Evolutionary conservation across 2,329 filamentous ascomycete genomes (phyloP).

Genomic region (Endocalyx cinctus): DNA sequence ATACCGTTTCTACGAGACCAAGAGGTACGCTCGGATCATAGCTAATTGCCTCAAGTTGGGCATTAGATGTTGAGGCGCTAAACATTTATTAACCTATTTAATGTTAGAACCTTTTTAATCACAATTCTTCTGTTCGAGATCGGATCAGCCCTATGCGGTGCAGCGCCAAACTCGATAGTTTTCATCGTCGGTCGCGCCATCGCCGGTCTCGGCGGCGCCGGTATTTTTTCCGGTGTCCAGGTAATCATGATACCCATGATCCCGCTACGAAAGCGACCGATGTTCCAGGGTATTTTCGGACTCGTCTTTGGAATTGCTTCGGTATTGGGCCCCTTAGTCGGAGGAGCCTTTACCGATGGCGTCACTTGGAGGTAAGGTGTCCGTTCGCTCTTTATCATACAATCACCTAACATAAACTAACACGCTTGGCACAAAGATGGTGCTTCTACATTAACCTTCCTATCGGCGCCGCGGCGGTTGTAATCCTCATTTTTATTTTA

Average conservation of each 20-base stretch:
- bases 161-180: constrained; percentile 46
- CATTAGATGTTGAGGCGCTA: too few relatives aligned
- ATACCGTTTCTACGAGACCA: constrained; percentile 50
- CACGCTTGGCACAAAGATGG: constrained; percentile 30
- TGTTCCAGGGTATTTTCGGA: constrained; percentile 54
- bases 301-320: constrained; percentile 52
- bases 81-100: too few relatives aligned
- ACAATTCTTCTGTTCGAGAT: constrained; percentile 49
- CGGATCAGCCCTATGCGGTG: constrained; percentile 48
- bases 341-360: constrained; percentile 46
- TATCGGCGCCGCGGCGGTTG: constrained; percentile 46
- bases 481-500: constrained; percentile 46
- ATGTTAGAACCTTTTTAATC: constrained; percentile 37
- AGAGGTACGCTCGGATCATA: constrained; percentile 31
- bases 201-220: constrained; percentile 51
- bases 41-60: too few relatives aligned
- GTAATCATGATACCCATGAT: constrained; percentile 55
- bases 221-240: constrained; percentile 54
- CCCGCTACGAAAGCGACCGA: constrained; percentile 54
- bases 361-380: constrained; percentile 41
- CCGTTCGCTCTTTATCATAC: background rate
- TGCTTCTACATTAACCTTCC: constrained; percentile 58
- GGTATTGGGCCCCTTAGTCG: constrained; percentile 49
- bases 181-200: constrained; percentile 56
- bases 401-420: constrained; percentile 12